Base-by-base conservation (phyloP, 805 yeast species). In the Ogataea naganishii region DNA sequence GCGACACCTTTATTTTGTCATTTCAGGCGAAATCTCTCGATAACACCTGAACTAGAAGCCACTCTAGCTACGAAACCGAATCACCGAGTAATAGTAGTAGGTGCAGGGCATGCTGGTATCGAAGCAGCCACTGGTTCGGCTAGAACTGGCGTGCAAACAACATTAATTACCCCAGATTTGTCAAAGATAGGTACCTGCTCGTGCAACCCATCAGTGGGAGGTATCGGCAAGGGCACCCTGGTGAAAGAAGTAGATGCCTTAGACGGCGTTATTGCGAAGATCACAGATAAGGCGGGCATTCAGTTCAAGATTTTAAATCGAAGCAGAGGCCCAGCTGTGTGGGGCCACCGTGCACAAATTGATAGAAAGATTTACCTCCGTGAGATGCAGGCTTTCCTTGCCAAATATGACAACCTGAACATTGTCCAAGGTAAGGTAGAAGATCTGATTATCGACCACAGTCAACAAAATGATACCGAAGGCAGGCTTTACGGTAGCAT, bases 21-120 rank as follows among this genome's bases (percentile, higher is more conserved):
- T n/a, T n/a, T n/a, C n/a, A 21, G 22, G 12, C 41, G 54, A 35
- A 27, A 27, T 13, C 31, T 56, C 9, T 28, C 46, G 2, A 17
- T 66, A 6, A 62, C 59, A 24, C 34, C 66, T 1, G 71, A 64
- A 6, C 43, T 66, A 10, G 40, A 44, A 22, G 26, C 29, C 3
- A 49, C 48, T 14, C 47, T 69, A 11, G 36, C 43, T 3, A 31
- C 34, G 6, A 47, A 59, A 14, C 53, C 55, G 2, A 36, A 43
- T 9, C 62, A 58, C 27, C 89, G 86, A 0, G 96, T 86, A 1
- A 68, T 89, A 2, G 89, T 92, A 4, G 74, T 92, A 14, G 99
- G 99, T 4, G 99, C 94, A 9, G 99, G 99, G 0, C 99, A 92
- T 60, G 98, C 98, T 20, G 99, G 99, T 9, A 79, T 95, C 43